These are phyloP conservation scores for Strigomonas galati DNA, from an alignment of 208 protist genomes.

Conservation along the genomic window DNA sequence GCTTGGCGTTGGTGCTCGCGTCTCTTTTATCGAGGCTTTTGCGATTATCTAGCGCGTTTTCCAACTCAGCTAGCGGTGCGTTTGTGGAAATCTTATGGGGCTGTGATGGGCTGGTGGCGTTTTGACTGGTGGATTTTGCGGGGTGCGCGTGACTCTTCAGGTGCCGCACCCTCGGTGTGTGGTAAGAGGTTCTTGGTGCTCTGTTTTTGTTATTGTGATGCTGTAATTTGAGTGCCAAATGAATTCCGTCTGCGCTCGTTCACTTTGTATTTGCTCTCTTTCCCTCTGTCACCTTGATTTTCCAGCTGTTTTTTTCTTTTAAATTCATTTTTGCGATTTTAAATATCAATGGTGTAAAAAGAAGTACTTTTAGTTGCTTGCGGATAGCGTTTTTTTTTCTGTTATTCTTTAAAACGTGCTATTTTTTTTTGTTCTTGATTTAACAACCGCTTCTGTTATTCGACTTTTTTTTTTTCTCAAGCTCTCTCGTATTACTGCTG, in stretches of 20 bases:
- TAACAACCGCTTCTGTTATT: not conserved
- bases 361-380: too few species aligned
- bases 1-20: too few species aligned
- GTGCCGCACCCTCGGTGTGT: not conserved
- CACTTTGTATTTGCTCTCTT: not conserved
- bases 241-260: too few species aligned
- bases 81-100: too few species aligned
- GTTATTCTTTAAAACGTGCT: constrained; percentile 14
- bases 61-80: too few species aligned
- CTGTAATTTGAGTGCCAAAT: not conserved
- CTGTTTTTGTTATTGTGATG: not conserved
- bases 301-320: constrained; percentile 6
- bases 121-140: too few species aligned
- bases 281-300: not conserved
- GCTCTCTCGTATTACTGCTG: not conserved
- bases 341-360: too few species aligned
- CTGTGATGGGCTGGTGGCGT: too few species aligned
- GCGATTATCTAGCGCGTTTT: too few species aligned
- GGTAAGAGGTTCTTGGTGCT: not conserved
- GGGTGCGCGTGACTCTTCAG: not conserved
- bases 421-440: constrained; percentile 16
- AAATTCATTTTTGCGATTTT: not conserved
- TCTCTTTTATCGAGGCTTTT: too few species aligned
- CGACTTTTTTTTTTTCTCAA: not conserved
- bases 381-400: constrained; percentile 5